Evolutionary conservation across 2,329 filamentous ascomycete species (phyloP), one percentile per base, ranked within the genome.

Genomic region (Cladosporium cucumerinum): DNA sequence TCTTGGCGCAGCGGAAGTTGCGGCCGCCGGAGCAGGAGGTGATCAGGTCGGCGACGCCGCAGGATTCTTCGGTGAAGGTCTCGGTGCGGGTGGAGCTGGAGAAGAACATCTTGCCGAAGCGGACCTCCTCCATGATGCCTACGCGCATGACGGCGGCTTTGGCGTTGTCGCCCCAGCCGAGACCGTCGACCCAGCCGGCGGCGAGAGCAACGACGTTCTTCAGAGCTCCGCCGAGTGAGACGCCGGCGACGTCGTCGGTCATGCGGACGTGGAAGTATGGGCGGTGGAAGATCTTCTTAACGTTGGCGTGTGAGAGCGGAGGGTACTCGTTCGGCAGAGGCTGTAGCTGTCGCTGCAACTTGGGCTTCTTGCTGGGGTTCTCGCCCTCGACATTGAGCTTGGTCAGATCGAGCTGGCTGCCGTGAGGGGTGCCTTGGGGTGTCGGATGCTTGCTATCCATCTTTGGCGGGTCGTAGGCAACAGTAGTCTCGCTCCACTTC

Each of bases 101-200:
- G 76, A 98, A 99, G 82, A 98, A 99, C 72, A 90, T 87, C 78
- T 93, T 92, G 69, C 94, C 94, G 71, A 99, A 99, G 75, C 91
- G 90, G 73, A 98, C 92, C 89, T 97, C 97, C 80, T 99, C 95
- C 72, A 97, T 85, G 54, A 99, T 86, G 8, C 95, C 95, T 23
- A 98, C 90, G 49, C 95, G 91, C 92, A 99, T 98, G 66, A 99
- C 89, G 54, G 95, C 95, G n/a, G 95, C 93, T 82, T 99, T 98
- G 70, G 94, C 94, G 72, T 98, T 99, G 82, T 98, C 93, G 74
- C 95, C 95, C 94, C 95, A 99, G 69, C 94, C 94, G 67, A 94
- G 87, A 39, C 95, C 95, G 69, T 97, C 92, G 52, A 98, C 93
- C 78, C 96, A 99, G 65, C 95, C 95, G 34, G 95, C 93, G 5